These are phyloP conservation scores for Lactarius hatsudake DNA, from an alignment of 768 basidiomycete species.

Conservation along the genomic window DNA sequence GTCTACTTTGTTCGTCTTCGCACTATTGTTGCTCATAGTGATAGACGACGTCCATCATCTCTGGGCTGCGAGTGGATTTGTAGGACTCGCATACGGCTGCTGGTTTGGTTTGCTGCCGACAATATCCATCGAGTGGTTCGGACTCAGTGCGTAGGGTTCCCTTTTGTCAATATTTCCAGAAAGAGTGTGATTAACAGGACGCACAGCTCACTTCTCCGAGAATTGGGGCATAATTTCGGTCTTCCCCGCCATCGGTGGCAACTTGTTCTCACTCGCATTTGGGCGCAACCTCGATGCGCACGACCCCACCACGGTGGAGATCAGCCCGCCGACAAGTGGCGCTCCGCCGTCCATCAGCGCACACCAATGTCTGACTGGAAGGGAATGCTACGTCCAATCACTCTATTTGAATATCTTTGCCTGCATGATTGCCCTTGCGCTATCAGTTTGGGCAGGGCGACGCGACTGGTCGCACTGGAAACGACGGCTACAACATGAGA, in stretches of 20 bases:
- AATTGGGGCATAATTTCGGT: constrained; percentile 82
- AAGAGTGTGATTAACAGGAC: not conserved
- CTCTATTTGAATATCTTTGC: constrained; percentile 29
- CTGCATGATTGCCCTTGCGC: constrained; percentile 28
- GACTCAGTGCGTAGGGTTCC: constrained; percentile 56
- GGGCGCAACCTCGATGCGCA: constrained; percentile 80
- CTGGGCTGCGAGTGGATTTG: constrained; percentile 56
- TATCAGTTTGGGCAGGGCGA: constrained; percentile 30
- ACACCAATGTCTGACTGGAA: constrained; percentile 29
- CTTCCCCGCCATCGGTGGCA: constrained; percentile 74
- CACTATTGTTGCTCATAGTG: constrained; percentile 59
- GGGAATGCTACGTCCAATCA: constrained; percentile 30
- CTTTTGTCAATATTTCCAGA: not conserved
- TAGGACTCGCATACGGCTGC: constrained; percentile 72
- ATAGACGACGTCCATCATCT: constrained; percentile 58
- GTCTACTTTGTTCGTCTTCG: constrained; percentile 62
- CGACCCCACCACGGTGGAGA: constrained; percentile 31
- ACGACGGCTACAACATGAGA: not conserved
- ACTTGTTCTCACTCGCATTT: constrained; percentile 81
- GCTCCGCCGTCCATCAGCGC: not conserved
- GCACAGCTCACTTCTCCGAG: constrained; percentile 67
- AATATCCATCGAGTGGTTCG: constrained; percentile 88
- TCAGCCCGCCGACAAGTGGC: constrained; percentile 21
- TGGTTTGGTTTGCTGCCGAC: constrained; percentile 72
- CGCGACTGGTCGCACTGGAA: constrained; percentile 27